Evolutionary conservation across 495 filamentous ascomycete genomes (phyloP), one percentile per base, ranked within the genome.

Genomic region (Neurospora discreta): DNA sequence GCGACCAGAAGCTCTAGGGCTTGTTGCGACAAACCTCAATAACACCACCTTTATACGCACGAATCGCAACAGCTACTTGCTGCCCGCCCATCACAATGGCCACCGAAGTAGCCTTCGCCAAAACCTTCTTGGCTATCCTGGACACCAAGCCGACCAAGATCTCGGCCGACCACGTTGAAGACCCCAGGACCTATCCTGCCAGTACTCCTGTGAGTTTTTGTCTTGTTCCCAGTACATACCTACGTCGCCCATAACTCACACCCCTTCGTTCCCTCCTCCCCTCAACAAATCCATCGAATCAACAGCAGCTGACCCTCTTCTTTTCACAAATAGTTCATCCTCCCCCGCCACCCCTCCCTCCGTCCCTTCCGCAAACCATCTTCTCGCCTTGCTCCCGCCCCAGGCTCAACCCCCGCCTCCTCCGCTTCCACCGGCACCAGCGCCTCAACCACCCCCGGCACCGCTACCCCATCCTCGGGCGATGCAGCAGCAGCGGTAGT

Each of bases 21-120:
- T 44, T n/a, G 42, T 52, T 23, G 44, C 44, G 44, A 52, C 44
- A 58, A 58, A 26, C 20, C 43, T 7, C 26, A 58, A 44, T n/a
- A 58, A 58, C 4, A 18, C n/a, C 20, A 46, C n/a, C 18, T 20
- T 7, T 16, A 30, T 16, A 30, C 46, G n/a, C 7, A 16, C 43
- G 43, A 58, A 26, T 60, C 23, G 5, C 52, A 60, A 60, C 23
- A 60, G 1, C 52, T 58, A 30, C 46, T 15, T 5, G n/a, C n/a
- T 20, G 43, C n/a, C 70, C 52, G 42, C 39, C 39, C 52, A 30
- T 5, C 52, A 79, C 42, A 43, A 43, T 76, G 73, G 72, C 74
- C 26, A 77, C 92, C n/a, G 94, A 98, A 85, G 76, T 94, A 67
- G 80, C 87, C 69, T 99, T 97, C 80, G 88, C 92, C 72, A 94